These are phyloP conservation scores for Diospyros lotus DNA, from an alignment of 148 eudicot genomes.

Conservation along the genomic window DNA sequence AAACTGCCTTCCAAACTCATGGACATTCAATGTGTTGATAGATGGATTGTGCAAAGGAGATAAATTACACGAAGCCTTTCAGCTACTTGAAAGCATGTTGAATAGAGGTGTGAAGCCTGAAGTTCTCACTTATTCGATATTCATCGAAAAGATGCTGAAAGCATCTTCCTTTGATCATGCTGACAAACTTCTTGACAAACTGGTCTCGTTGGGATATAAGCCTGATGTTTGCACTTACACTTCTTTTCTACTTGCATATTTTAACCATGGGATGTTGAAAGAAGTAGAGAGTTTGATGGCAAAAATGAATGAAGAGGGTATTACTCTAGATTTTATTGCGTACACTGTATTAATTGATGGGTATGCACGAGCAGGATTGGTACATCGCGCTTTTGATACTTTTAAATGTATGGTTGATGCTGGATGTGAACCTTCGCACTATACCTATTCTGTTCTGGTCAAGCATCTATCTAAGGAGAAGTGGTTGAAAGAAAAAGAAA, in stretches of 20 bases:
- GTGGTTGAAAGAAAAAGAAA: conserved; percentile 12
- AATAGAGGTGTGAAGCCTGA: conserved; percentile 52
- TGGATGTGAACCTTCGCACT: conserved; percentile 64
- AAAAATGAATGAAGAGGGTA: conserved; percentile 50
- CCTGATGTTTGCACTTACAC: conserved; percentile 80
- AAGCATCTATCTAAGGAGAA: conserved; percentile 50
- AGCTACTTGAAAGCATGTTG: conserved; percentile 26
- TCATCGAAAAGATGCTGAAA: conserved; percentile 63
- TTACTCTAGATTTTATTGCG: conserved; percentile 53
- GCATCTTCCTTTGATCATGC: conserved; percentile 63
- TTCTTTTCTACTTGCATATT: conserved; percentile 64
- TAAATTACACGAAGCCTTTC: conserved; percentile 40
- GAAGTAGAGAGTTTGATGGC: conserved; percentile 62
- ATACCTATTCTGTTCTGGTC: conserved; percentile 64
- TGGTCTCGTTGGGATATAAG: conserved; percentile 54
- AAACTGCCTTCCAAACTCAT: conserved; percentile 52
- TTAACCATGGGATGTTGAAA: conserved; percentile 53
- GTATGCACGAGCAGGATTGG: conserved; percentile 47
- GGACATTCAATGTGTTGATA: conserved; percentile 50
- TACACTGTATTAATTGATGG: conserved; percentile 74
- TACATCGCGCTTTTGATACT: conserved; percentile 44
- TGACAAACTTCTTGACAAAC: conserved; percentile 41
- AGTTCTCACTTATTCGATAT: conserved; percentile 44
- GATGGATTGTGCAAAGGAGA: conserved; percentile 61
- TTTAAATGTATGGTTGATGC: conserved; percentile 67